Evolutionary conservation across 208 protist genomes (phyloP).

Genomic region (Phytomonas sp.): DNA sequence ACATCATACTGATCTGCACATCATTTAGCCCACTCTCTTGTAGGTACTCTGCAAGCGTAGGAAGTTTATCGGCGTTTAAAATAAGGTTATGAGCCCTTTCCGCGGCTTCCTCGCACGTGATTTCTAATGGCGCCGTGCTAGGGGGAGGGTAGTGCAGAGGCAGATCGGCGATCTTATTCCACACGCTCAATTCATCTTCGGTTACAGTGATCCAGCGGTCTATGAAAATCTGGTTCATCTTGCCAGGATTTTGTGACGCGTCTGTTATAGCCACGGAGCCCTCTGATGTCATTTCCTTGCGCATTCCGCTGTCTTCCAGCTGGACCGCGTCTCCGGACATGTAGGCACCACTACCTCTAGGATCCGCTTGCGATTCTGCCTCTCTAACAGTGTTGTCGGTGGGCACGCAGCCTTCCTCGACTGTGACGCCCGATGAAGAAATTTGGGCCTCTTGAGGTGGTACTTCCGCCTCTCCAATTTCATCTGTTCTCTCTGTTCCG

Average conservation of each 20-base stretch:
- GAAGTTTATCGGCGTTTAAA: conserved; percentile 16
- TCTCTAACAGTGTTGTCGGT: neutral
- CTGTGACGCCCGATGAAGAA: neutral
- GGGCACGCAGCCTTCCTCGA: neutral
- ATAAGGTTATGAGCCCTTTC: conserved; percentile 16
- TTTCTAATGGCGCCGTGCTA: conserved; percentile 24
- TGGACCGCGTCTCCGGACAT: conserved; percentile 1
- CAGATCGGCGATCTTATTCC: conserved; percentile 43
- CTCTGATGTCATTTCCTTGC: conserved; percentile 4
- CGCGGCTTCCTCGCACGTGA: conserved; percentile 17
- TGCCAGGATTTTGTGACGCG: conserved; percentile 12
- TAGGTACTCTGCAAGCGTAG: conserved; percentile 43
- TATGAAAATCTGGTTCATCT: conserved; percentile 43
- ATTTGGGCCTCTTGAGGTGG: neutral
- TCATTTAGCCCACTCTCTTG: conserved; percentile 19
- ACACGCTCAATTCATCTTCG: conserved; percentile 49
- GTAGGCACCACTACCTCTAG: neutral
- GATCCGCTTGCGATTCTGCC: conserved; percentile 7
- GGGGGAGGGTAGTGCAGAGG: conserved; percentile 44
- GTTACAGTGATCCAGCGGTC: conserved; percentile 50
- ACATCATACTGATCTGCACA: conserved; percentile 60
- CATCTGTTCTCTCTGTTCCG: neutral
- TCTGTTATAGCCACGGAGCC: conserved; percentile 6
- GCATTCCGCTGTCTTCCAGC: conserved; percentile 6
- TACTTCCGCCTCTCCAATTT: neutral